Base-by-base conservation (phyloP, 1,284 basidiomycete species). In the Cryptococcus sp. region DNA sequence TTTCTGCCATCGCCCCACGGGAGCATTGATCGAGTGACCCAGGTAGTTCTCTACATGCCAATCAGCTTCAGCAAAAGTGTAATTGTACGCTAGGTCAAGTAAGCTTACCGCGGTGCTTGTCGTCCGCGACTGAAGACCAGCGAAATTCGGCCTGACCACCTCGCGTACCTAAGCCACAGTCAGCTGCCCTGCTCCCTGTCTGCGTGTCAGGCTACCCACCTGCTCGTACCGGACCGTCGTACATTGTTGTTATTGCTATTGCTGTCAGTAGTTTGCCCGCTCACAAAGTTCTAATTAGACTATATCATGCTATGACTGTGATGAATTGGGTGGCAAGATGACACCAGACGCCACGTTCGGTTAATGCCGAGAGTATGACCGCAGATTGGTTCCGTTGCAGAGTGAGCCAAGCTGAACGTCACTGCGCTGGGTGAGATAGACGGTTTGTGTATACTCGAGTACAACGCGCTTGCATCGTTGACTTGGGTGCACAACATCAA, bases 1-100 rank as follows among this genome's bases (percentile, higher is more conserved):
- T 80, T 93, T 93, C 79, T 95, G 92, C 92, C 92, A 95, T 62
- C 93, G 82, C 3, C 93, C 92, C 2, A 90, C 90, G 0, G 92
- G 92, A 1, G 91, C 92, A 69, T 94, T 93, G 78, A 94, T 87
- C 62, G 91, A 91, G 70, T 92, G 89, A 5, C 92, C 92, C 1
- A 95, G 85, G 73, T 94, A 94, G 76, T 93, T 88, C 87, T 93
- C 75, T 61, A 13, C 27, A 45, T 13, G 25, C 25, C 25, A n/a
- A 39, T 42, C 5, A 42, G 27, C 25, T 30, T n/a, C 40, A 25
- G 20, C 27, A 13, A 13, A 20, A 20, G 19, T 25, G 15, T 40
- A 20, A 19, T 3, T n/a, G 10, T 39, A 19, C 1, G n/a, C 5
- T 15, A 39, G 13, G 40, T 10, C 38, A 38, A 11, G 23, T 23